These are phyloP conservation scores for Globisporangium yorkense DNA, from an alignment of 352 stramenopile species.

Conservation along the genomic window DNA sequence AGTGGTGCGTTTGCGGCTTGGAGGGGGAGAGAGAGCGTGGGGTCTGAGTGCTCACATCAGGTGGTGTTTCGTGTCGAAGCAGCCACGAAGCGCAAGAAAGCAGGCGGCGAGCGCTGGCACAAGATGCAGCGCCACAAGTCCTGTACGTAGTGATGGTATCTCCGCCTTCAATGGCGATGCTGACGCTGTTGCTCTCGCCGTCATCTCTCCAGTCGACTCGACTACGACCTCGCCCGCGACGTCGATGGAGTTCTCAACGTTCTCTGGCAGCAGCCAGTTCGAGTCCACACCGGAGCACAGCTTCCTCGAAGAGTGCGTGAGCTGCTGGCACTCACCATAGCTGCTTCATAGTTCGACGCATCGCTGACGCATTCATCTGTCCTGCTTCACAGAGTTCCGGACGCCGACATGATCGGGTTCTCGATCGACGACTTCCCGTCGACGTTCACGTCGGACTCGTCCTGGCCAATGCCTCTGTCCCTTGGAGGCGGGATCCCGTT, in stretches of 20 bases:
- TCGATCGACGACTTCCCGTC: conserved; percentile 61
- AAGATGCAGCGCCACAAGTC: conserved; percentile 59
- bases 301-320: conserved; percentile 52
- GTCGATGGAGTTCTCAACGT: conserved; percentile 32
- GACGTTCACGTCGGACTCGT: conserved; percentile 37
- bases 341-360: neutral
- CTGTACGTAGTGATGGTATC: conserved; percentile 12
- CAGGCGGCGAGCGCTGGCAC: conserved; percentile 48
- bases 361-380: neutral
- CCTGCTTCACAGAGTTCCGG: conserved; percentile 16
- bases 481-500: conserved; percentile 14
- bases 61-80: conserved; percentile 1
- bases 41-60: neutral
- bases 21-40: no score
- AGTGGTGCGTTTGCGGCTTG: conserved; percentile 20
- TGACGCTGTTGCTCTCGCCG: neutral
- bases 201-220: conserved; percentile 34
- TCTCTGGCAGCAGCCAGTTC: conserved; percentile 19
- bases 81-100: conserved; percentile 63
- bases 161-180: neutral
- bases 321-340: neutral
- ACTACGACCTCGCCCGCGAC: conserved; percentile 35
- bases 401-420: conserved; percentile 65
- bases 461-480: conserved; percentile 24
- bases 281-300: conserved; percentile 33